Base-by-base conservation (phyloP, 306 rosid species). In the Purshia tridentata region DNA sequence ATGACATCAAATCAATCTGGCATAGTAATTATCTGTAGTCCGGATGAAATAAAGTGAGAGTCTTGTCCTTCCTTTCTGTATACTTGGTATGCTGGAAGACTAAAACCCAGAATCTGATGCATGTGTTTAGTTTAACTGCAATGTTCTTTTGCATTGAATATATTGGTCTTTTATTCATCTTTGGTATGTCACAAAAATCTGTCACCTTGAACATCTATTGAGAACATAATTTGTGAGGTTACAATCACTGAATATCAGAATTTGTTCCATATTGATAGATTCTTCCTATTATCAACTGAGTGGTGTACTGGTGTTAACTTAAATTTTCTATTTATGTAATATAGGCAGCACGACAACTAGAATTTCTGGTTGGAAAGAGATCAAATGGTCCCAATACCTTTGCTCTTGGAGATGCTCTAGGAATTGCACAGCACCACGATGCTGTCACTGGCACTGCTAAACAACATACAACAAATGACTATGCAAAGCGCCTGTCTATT, bases 401-500 rank as follows among this genome's bases (percentile, higher is more conserved):
- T 67, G 78, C 68, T 62, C 91, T 90, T 1, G 91, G 81, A 60
- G 91, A 88, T 76, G 93, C 93, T 78, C 82, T 90, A 49, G 96
- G 93, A 73, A 78, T 84, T 44, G 90, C 78, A 9, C 96, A 90
- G 70, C 93, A 90, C 68, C 96, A 90, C 39, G 96, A 90, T 83
- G 96, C 91, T 39, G 82, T 90, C 54, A 47, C 78, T 11, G 91
- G 93, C 53, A 90, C 93, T 53, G 90, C 96, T 51, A 83, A 86
- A 67, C 90, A 90, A 35, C 88, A 86, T 76, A 83, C 90, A 53
- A 88, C 96, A 50, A 6, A 86, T 81, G 98, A 92, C 83, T 92
- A 92, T 11, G 91, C 81, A 55, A 88, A 90, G 81, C 90, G 98
- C 48, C 73, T 92, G 20, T 88, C 88, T 69, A 75, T 81, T 20